Evolutionary conservation across 345 rosid species (phyloP).

Genomic region (Bruguiera gymnorhiza): DNA sequence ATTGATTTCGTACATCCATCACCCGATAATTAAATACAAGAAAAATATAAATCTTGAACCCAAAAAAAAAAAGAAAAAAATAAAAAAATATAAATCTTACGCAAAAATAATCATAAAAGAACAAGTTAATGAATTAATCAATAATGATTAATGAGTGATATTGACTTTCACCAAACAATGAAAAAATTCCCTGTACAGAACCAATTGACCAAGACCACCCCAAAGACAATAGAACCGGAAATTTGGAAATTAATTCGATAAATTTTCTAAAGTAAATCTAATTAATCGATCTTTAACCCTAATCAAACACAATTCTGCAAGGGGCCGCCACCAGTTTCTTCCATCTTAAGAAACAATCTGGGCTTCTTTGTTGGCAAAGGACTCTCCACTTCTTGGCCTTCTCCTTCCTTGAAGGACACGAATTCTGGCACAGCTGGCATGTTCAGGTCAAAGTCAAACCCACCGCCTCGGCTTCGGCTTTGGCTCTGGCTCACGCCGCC

Average conservation of each 20-base stretch:
- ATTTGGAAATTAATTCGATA: neutral
- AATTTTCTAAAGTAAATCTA: neutral
- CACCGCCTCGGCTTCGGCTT: slow-evolving; percentile 44
- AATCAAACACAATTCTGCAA: neutral
- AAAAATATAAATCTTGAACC: too few species aligned
- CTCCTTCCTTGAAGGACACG: neutral
- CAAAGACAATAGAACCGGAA: neutral
- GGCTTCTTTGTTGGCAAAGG: slow-evolving; percentile 71
- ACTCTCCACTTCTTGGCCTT: slow-evolving; percentile 58
- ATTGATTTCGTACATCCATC: too few species aligned
- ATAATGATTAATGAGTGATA: slow-evolving; percentile 1
- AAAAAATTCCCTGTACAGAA: slow-evolving; percentile 35
- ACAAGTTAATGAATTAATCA: slow-evolving; percentile 18
- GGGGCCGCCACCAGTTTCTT: slow-evolving; percentile 4
- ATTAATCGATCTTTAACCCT: neutral
- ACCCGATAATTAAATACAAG: too few species aligned
- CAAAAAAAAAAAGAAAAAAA: too few species aligned
- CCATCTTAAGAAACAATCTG: slow-evolving; percentile 30
- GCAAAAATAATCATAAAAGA: neutral
- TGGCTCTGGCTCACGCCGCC: slow-evolving; percentile 31
- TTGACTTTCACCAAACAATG: slow-evolving; percentile 13
- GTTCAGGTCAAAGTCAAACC: slow-evolving; percentile 66
- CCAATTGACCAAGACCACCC: slow-evolving; percentile 13
- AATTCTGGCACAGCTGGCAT: slow-evolving; percentile 75
- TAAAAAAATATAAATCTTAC: neutral